Conservation (phyloP, 2,329 filamentous ascomycete genomes). For the Dactylellina drechsleri region DNA sequence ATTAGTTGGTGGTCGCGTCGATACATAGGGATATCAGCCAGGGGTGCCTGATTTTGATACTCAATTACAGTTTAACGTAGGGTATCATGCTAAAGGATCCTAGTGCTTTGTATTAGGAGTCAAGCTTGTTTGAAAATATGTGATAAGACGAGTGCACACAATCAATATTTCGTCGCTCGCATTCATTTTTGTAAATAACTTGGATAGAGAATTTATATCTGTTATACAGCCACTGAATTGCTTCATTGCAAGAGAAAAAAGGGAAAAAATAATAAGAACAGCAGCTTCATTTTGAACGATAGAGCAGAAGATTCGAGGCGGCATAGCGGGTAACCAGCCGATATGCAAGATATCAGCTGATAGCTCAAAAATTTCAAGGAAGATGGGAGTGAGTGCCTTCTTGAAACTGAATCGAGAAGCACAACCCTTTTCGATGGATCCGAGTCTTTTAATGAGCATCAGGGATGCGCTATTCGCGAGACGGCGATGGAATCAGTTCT, state of each 20-base stretch:
- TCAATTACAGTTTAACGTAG: constrained; percentile 6
- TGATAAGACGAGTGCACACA: background rate
- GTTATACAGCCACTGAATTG: too few relatives aligned
- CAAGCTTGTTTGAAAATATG: constrained; percentile 4
- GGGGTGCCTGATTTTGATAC: constrained; percentile 11
- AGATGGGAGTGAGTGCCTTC: constrained; percentile 15
- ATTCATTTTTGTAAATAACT: background rate
- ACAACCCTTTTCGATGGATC: constrained; percentile 15
- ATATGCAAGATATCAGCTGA: constrained; percentile 45
- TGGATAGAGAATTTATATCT: background rate
- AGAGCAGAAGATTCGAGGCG: constrained; percentile 20
- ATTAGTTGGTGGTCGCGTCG: constrained; percentile 14
- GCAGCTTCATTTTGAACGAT: constrained; percentile 16
- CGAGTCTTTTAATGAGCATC: constrained; percentile 14
- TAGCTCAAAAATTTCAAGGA: constrained; percentile 26
- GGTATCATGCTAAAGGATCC: constrained; percentile 21
- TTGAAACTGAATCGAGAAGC: constrained; percentile 36
- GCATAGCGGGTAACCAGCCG: constrained; percentile 42
- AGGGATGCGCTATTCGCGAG: constrained; percentile 3
- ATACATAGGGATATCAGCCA: constrained; percentile 34
- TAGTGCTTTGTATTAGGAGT: constrained; percentile 5
- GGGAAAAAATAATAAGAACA: background rate
- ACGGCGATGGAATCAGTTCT: background rate
- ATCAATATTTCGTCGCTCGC: background rate
- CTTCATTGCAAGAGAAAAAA: too few relatives aligned